phyloP scores from a whole-genome alignment of 345 rosid species.

The Moringa oleifera region DNA sequence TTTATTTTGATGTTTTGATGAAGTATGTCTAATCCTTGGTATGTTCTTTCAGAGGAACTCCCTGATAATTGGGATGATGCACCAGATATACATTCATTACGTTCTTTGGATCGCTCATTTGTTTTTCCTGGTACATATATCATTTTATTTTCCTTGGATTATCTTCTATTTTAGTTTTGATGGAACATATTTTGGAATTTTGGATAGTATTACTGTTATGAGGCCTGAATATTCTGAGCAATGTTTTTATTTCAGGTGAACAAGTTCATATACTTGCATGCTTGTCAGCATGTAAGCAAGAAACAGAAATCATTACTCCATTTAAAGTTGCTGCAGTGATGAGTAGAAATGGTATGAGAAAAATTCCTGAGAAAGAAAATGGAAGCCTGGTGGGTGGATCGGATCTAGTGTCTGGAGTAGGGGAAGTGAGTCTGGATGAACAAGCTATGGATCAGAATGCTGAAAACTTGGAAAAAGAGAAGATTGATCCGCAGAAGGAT shows the following conservation, averaged over 20 bases:
- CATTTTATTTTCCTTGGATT: constrained; percentile 2
- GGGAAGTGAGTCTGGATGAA: constrained; percentile 34
- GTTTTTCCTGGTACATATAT: constrained; percentile 73
- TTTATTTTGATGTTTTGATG: constrained; percentile 1
- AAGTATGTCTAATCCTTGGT: constrained; percentile 10
- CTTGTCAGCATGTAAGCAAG: constrained; percentile 73
- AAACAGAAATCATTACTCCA: constrained; percentile 81
- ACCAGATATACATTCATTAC: constrained; percentile 52
- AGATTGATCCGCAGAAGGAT: constrained; percentile 42
- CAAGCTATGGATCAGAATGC: constrained; percentile 42
- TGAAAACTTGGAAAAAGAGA: constrained; percentile 43
- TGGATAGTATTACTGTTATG: neutral
- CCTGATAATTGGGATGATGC: constrained; percentile 64
- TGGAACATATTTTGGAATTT: neutral
- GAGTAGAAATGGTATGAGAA: constrained; percentile 65
- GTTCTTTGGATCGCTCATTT: constrained; percentile 73
- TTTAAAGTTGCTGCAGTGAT: constrained; percentile 90
- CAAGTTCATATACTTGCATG: constrained; percentile 87
- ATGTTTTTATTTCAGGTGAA: constrained; percentile 57
- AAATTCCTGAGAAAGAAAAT: constrained; percentile 42
- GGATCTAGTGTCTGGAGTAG: constrained; percentile 33
- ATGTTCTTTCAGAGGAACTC: constrained; percentile 53
- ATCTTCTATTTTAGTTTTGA: constrained; percentile 5
- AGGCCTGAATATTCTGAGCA: constrained; percentile 7
- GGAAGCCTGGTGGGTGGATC: constrained; percentile 38